Evolutionary conservation across 2,329 filamentous ascomycete genomes (phyloP), one percentile per base, ranked within the genome.

Genomic region (Pseudomassariella vexata): DNA sequence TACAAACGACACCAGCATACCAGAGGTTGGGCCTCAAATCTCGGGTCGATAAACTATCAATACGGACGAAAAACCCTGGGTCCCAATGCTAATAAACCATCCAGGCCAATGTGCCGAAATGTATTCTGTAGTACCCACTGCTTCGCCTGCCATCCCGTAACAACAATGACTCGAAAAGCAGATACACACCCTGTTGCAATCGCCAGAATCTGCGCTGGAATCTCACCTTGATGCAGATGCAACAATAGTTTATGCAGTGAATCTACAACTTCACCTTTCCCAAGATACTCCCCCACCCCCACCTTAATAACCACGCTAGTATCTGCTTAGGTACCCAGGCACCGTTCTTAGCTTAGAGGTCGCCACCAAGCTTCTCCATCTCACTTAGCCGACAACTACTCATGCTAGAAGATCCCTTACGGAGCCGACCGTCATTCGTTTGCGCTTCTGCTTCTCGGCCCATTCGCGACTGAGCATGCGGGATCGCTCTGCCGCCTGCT

Each of bases 401-500:
- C n/a, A 27, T 4, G 36, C 32, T 23, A 44, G 30, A 3, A 45
- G 32, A 28, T 49, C 48, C 15, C 40, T 41, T n/a, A 48, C 14
- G 3, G 51, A 53, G 22, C 36, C 29, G 6, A 49, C 29, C 7
- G 48, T 49, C 43, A 46, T 44, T 20, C 48, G 56, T 47, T 63
- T 69, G 12, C 52, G 59, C 22, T 62, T 62, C 48, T 73, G 70
- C 55, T 69, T 76, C 49, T 78, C 73, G 9, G 75, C 75, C 75
- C 76, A 80, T 44, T 78, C 71, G 20, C 75, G 66, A 42, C 74
- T 74, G 37, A 71, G 65, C 49, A 66, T 62, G 33, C 76, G 66
- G 33, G 73, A 76, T 46, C 71, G 65, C 53, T 81, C 75, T 8
- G 77, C 76, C 16, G 77, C 77, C 45, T 76, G 63, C 44, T 76